Evolutionary conservation across 768 basidiomycete species (phyloP).

Genomic region (Macrocybe gigantea): DNA sequence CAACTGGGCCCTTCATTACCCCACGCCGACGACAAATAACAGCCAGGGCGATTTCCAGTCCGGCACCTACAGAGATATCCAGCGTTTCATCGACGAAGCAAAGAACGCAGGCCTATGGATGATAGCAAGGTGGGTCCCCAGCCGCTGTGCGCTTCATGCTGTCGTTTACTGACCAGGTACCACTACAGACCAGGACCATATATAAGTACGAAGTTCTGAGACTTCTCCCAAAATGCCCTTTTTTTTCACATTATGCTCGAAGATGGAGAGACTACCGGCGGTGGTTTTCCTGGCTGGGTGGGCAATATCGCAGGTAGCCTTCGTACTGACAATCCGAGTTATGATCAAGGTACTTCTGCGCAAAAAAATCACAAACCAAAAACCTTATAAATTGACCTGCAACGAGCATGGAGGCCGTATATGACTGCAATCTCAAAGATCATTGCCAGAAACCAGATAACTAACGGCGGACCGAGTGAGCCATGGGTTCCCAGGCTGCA

Average conservation of each 20-base stretch:
- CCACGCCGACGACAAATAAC: constrained; percentile 36
- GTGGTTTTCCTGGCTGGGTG: constrained; percentile 56
- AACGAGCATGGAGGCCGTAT: constrained; percentile 49
- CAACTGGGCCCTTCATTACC: constrained; percentile 53
- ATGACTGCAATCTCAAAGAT: constrained; percentile 43
- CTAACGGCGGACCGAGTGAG: constrained; percentile 53
- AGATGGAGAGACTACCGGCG: constrained; percentile 49
- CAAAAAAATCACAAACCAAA: neutral
- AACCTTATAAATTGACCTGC: neutral
- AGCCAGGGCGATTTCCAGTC: constrained; percentile 42
- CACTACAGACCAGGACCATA: constrained; percentile 42
- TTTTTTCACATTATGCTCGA: neutral
- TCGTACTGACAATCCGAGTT: constrained; percentile 44
- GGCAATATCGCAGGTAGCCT: constrained; percentile 45
- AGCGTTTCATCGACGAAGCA: constrained; percentile 45
- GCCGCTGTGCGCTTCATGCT: neutral
- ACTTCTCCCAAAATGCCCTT: neutral
- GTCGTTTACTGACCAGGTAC: neutral
- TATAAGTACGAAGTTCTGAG: constrained; percentile 30
- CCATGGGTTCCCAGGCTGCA: too few relatives aligned
- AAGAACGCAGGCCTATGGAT: constrained; percentile 50
- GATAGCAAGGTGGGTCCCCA: constrained; percentile 36
- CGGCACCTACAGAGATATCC: constrained; percentile 46
- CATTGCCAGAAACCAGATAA: constrained; percentile 50
- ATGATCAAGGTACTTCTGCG: constrained; percentile 29